phyloP scores from a whole-genome alignment of 2,329 filamentous ascomycete genomes.

The Aspergillus tanneri region DNA sequence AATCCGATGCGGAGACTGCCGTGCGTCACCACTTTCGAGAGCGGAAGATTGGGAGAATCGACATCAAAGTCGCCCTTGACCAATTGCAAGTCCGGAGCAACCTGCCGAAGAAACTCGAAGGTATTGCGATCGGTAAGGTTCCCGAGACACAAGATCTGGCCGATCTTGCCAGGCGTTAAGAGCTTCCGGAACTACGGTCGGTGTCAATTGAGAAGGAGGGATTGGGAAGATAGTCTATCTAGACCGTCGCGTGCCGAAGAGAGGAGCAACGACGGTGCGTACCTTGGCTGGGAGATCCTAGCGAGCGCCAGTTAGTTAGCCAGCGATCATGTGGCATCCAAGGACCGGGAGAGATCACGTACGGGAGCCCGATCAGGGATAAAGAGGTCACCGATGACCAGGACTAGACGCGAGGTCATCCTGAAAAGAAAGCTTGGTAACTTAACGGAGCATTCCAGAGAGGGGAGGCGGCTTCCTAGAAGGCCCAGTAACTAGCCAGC shows the following conservation, averaged over 20 bases:
- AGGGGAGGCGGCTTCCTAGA: no score
- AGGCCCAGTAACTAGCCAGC: no score
- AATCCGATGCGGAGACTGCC: slow-evolving; percentile 67
- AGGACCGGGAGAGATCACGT: slow-evolving; percentile 30
- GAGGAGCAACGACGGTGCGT: slow-evolving; percentile 24
- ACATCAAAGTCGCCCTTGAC: slow-evolving; percentile 70
- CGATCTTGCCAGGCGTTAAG: slow-evolving; percentile 78
- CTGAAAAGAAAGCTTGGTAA: slow-evolving; percentile 22
- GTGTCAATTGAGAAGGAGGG: slow-evolving; percentile 14
- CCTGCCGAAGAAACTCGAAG: slow-evolving; percentile 75
- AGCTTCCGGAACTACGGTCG: slow-evolving; percentile 74
- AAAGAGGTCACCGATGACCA: slow-evolving; percentile 90
- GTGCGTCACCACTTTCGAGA: slow-evolving; percentile 69
- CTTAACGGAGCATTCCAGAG: slow-evolving; percentile 33
- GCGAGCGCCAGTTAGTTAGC: slow-evolving; percentile 15
- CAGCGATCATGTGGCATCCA: slow-evolving; percentile 12
- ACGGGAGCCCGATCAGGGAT: slow-evolving; percentile 87
- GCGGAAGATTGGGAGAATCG: slow-evolving; percentile 62
- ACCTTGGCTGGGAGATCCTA: slow-evolving; percentile 86
- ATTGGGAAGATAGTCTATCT: slow-evolving; percentile 5
- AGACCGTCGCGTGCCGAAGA: neutral
- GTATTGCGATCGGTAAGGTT: slow-evolving; percentile 78
- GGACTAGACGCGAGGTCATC: slow-evolving; percentile 82
- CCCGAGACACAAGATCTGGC: slow-evolving; percentile 75
- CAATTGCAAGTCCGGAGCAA: slow-evolving; percentile 69